Percentiles rank a stretch among this genome's conserved stretches.
Evolutionary conservation across 2,329 filamentous ascomycete genomes (phyloP).

Genomic region (Sporothrix sp.): DNA sequence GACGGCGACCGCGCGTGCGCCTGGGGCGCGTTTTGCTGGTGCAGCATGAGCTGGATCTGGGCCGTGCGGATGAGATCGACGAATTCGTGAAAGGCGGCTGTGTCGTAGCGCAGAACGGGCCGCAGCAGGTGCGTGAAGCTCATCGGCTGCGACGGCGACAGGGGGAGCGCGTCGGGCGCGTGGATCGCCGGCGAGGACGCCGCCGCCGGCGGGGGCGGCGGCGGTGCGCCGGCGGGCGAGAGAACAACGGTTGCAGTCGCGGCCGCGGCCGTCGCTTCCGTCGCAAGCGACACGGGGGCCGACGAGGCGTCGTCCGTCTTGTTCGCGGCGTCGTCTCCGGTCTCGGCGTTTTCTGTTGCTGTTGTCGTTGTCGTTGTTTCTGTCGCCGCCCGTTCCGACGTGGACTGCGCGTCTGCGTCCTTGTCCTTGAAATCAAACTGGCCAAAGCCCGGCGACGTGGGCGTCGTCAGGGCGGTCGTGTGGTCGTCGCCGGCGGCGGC

Average conservation of each 20-base stretch:
- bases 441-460: slow-evolving; percentile 69
- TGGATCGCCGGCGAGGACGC: background rate
- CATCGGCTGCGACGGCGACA: slow-evolving; percentile 48
- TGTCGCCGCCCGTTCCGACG: too few relatives aligned
- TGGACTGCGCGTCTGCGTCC: slow-evolving; percentile 29
- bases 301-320: background rate
- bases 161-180: slow-evolving; percentile 18
- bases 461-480: slow-evolving; percentile 59
- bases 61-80: slow-evolving; percentile 62
- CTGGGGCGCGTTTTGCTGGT: slow-evolving; percentile 38
- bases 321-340: slow-evolving; percentile 20
- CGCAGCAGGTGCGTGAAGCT: slow-evolving; percentile 77
- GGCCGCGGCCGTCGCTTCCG: background rate
- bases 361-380: too few relatives aligned
- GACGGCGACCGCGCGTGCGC: slow-evolving; percentile 56
- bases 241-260: background rate
- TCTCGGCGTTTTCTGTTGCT: background rate
- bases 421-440: slow-evolving; percentile 51
- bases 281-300: background rate
- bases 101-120: slow-evolving; percentile 72
- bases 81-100: slow-evolving; percentile 78
- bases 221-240: background rate
- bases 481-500: slow-evolving; percentile 46
- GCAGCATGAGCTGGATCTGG: slow-evolving; percentile 15
- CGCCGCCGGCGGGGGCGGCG: background rate